phyloP scores from a whole-genome alignment of 2,329 filamentous ascomycete species.

The Colletotrichum sansevieriae region DNA sequence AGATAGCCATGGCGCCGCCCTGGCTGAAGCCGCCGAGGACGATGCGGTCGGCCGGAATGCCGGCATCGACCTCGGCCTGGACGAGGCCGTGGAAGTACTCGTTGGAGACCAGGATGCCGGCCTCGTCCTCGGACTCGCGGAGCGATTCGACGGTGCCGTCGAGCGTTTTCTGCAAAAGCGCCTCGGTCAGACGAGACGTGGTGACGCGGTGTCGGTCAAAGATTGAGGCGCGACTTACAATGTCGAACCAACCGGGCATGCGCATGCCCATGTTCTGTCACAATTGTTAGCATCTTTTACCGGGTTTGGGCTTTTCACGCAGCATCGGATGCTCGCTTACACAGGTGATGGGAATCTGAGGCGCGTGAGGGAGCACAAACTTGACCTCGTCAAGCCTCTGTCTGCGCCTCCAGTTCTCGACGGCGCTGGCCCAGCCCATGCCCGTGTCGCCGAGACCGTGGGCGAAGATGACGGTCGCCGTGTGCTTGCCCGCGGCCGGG shows the following conservation, averaged over 20 bases:
- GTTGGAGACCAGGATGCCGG: conserved; percentile 79
- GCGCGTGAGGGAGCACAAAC: conserved; percentile 94
- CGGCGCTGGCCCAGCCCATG: conserved; percentile 82
- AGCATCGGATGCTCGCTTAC: conserved; percentile 57
- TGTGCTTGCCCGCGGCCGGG: conserved; percentile 85
- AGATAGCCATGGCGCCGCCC: conserved; percentile 88
- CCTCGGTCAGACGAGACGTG: conserved; percentile 13
- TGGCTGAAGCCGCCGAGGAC: conserved; percentile 89
- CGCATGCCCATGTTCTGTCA: conserved; percentile 77
- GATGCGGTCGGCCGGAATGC: conserved; percentile 86
- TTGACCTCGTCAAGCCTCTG: conserved; percentile 89
- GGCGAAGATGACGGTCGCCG: conserved; percentile 93
- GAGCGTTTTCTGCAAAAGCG: conserved; percentile 45
- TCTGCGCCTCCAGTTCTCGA: conserved; percentile 87
- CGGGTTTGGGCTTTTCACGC: no score
- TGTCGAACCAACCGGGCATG: conserved; percentile 93
- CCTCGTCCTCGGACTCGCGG: conserved; percentile 70
- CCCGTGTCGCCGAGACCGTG: conserved; percentile 92
- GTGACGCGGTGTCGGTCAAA: conserved; percentile 25
- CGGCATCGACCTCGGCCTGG: conserved; percentile 81
- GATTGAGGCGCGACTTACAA: conserved; percentile 61
- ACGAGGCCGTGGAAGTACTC: conserved; percentile 85
- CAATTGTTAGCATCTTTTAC: not conserved
- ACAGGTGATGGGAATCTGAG: conserved; percentile 85
- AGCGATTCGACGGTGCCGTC: conserved; percentile 51